These are phyloP conservation scores for Chlamydomonas sp. DNA, from an alignment of 139 green algal species.

Conservation along the genomic window DNA sequence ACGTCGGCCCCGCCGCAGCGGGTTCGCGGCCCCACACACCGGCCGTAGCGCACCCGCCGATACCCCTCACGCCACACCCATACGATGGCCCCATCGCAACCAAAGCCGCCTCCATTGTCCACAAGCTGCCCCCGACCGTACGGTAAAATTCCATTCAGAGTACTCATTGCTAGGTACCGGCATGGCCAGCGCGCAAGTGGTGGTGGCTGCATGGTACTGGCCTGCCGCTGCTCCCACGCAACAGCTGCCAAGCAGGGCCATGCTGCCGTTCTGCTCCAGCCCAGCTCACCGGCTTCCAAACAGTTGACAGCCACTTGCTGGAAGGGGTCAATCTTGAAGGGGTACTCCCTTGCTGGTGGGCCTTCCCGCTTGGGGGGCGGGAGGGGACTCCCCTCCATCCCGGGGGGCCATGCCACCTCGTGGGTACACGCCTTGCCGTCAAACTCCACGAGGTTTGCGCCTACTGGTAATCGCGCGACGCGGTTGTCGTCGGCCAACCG, in stretches of 20 bases:
- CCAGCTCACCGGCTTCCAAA: slow-evolving; percentile 74
- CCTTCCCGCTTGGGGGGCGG: slow-evolving; percentile 53
- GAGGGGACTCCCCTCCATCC: slow-evolving; percentile 48
- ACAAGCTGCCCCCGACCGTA: too few species aligned
- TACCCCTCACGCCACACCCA: too few species aligned
- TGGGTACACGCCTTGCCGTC: slow-evolving; percentile 86
- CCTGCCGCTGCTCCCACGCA: not conserved
- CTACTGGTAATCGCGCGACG: slow-evolving; percentile 40
- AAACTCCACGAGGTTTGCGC: slow-evolving; percentile 62
- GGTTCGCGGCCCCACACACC: too few species aligned
- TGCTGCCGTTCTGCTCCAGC: not conserved
- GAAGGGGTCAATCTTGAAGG: slow-evolving; percentile 92
- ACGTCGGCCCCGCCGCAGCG: too few species aligned
- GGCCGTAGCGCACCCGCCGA: too few species aligned
- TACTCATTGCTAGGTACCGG: too few species aligned
- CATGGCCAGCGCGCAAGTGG: not conserved
- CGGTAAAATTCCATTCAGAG: too few species aligned
- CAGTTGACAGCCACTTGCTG: slow-evolving; percentile 83
- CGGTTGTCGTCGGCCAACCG: slow-evolving; percentile 30
- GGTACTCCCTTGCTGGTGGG: slow-evolving; percentile 78
- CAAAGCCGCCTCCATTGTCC: too few species aligned
- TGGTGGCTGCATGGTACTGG: not conserved
- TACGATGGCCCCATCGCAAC: too few species aligned
- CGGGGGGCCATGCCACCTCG: slow-evolving; percentile 82
- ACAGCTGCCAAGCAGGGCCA: not conserved